Evolutionary conservation across 1,284 basidiomycete genomes (phyloP).

Genomic region (Tetrapyrgos nigripes): DNA sequence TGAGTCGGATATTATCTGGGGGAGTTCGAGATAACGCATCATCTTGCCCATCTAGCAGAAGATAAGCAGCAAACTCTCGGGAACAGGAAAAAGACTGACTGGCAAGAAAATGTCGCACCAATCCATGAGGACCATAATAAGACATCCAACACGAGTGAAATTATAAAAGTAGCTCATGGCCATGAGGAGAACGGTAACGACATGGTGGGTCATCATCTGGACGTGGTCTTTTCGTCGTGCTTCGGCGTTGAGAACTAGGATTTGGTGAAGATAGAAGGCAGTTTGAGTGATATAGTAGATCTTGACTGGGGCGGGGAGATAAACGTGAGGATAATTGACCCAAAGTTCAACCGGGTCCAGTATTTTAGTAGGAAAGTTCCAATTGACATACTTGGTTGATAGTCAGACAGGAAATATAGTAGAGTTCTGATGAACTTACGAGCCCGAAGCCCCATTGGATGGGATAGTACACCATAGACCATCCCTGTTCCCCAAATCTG

Average conservation of each 20-base stretch:
- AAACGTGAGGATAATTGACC: conserved; percentile 84
- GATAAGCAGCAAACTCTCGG: conserved; percentile 6
- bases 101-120: conserved; percentile 91
- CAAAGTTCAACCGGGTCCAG: conserved; percentile 78
- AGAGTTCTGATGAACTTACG: conserved; percentile 58
- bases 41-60: conserved; percentile 85
- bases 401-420: conserved; percentile 11
- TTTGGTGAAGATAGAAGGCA: conserved; percentile 94
- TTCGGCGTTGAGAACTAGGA: conserved; percentile 94
- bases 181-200: conserved; percentile 88
- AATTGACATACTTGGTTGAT: conserved; percentile 75
- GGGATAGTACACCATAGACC: conserved; percentile 85
- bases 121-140: conserved; percentile 94
- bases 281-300: conserved; percentile 91
- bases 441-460: conserved; percentile 81
- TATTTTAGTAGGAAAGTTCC: conserved; percentile 71
- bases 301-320: conserved; percentile 82
- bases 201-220: conserved; percentile 97
- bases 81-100: conserved; percentile 54
- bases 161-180: conserved; percentile 81
- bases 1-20: conserved; percentile 73
- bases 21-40: conserved; percentile 80
- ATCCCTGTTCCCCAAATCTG: conserved; percentile 95
- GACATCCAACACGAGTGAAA: conserved; percentile 87
- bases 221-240: conserved; percentile 90